Evolutionary conservation across 805 yeast species (phyloP).

Genomic region (Blastobotrys muscicola): DNA sequence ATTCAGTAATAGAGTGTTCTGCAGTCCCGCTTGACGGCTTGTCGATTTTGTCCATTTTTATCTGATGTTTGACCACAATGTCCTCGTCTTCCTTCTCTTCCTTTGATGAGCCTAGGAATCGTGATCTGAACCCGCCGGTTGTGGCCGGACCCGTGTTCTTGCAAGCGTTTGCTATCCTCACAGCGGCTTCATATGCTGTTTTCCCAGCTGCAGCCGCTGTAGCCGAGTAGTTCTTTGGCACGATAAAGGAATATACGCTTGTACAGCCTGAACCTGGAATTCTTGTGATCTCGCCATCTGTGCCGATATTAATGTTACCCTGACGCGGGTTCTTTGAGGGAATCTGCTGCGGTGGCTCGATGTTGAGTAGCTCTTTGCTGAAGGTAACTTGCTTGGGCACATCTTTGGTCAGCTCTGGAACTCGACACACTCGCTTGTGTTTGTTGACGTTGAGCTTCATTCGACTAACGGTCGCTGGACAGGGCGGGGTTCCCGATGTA

Average conservation of each 20-base stretch:
- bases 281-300: conserved; percentile 20
- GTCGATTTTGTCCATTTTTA: no score
- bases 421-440: no score
- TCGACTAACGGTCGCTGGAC: no score
- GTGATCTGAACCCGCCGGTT: neutral
- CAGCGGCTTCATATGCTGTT: conserved; percentile 17
- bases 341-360: conserved; percentile 90
- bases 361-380: conserved; percentile 59
- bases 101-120: neutral
- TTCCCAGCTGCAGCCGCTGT: conserved; percentile 12
- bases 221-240: conserved; percentile 13
- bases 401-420: no score
- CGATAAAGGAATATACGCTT: neutral
- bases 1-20: no score
- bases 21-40: no score
- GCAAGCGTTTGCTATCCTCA: conserved; percentile 13
- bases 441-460: no score
- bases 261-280: neutral
- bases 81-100: no score
- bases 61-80: no score
- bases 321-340: conserved; percentile 76
- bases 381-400: conserved; percentile 59
- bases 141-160: neutral
- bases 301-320: conserved; percentile 52
- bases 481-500: no score